Percentiles rank a stretch among this genome's conserved stretches.
Conservation (phyloP, 345 rosid species). For the Eucalyptus tenuipes region DNA sequence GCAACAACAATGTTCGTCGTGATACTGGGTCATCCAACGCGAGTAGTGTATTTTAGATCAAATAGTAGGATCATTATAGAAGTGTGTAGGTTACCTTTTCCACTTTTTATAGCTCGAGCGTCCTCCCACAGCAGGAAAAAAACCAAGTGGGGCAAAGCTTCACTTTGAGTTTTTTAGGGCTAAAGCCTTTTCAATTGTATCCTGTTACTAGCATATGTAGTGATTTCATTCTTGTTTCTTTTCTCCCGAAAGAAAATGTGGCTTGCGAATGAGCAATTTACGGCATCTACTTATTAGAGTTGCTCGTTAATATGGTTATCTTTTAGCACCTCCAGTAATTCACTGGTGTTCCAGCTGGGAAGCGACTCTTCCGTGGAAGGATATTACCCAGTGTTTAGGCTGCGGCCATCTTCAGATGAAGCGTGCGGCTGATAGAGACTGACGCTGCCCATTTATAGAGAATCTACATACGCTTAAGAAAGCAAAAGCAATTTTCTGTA, state of each 20-base stretch:
- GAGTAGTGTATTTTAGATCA: conserved; percentile 12
- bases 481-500: not conserved
- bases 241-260: not conserved
- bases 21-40: not conserved
- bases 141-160: conserved; percentile 46
- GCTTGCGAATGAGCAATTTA: not conserved
- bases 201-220: not conserved
- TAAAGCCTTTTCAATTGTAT: not conserved
- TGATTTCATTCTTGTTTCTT: not conserved
- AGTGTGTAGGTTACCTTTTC: not conserved
- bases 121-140: not conserved
- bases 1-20: not conserved
- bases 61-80: not conserved
- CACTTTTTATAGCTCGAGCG: not conserved
- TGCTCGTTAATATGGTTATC: not conserved
- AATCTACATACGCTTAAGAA: not conserved
- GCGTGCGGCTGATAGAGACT: not conserved
- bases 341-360: not conserved
- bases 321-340: not conserved
- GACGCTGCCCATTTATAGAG: not conserved
- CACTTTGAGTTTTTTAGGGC: conserved; percentile 18
- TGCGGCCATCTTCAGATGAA: not conserved
- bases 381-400: not conserved
- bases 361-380: not conserved
- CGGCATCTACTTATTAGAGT: not conserved